Percentiles rank a stretch among this genome's conserved stretches.
Conservation (phyloP, 306 rosid species). For the Acacia crassicarpa region DNA sequence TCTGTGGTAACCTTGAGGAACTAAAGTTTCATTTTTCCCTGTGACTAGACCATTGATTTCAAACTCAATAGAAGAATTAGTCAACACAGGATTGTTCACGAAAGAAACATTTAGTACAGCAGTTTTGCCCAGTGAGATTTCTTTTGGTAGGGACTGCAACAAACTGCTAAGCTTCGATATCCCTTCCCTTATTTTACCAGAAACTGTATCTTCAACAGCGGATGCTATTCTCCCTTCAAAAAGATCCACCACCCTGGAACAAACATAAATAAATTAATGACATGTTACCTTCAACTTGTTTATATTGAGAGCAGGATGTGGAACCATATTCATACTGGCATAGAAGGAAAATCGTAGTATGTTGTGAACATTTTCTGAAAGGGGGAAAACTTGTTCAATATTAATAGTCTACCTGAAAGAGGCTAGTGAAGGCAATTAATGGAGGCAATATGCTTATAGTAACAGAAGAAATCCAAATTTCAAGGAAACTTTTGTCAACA, state of each 20-base stretch:
- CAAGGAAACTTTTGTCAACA: background rate
- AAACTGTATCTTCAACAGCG: conserved; percentile 63
- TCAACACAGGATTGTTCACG: conserved; percentile 59
- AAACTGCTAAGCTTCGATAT: conserved; percentile 51
- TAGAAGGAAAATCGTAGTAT: background rate
- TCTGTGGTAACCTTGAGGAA: conserved; percentile 33
- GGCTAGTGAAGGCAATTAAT: background rate
- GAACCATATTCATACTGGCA: background rate
- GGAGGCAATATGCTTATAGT: background rate
- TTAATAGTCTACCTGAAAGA: background rate
- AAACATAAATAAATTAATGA: conserved; percentile 22
- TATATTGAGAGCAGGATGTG: background rate
- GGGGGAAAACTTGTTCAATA: background rate
- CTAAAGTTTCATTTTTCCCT: conserved; percentile 27
- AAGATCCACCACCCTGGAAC: conserved; percentile 63
- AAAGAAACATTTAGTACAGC: conserved; percentile 71
- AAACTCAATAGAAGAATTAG: conserved; percentile 55
- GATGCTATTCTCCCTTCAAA: conserved; percentile 62
- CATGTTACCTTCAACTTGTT: background rate
- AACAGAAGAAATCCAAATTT: background rate
- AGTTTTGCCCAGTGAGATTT: conserved; percentile 46
- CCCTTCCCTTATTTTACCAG: conserved; percentile 65
- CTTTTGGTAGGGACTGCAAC: conserved; percentile 66
- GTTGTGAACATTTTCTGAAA: background rate
- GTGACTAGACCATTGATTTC: conserved; percentile 70